These are phyloP conservation scores for Cichorium intybus DNA, from an alignment of 140 eudicot species.

Conservation along the genomic window DNA sequence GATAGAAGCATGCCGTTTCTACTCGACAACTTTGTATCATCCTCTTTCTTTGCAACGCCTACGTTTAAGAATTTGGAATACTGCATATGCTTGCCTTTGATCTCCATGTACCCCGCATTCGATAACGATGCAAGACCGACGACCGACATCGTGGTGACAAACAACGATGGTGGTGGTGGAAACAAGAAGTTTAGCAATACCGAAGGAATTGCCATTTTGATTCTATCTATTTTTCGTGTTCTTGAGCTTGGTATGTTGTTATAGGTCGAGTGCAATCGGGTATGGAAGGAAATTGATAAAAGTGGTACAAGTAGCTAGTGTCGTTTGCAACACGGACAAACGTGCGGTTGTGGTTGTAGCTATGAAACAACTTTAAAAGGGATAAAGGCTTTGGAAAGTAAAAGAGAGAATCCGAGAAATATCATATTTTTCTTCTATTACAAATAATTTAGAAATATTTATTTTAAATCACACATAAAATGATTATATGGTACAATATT, in stretches of 20 bases:
- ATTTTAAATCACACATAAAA: too few relatives aligned
- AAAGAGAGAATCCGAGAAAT: neutral
- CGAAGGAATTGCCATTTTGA: conserved; percentile 25
- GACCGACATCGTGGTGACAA: conserved; percentile 52
- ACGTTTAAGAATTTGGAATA: conserved; percentile 59
- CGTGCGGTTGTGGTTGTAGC: neutral
- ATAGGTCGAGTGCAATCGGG: neutral
- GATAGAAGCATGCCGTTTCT: conserved; percentile 50
- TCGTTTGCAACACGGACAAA: neutral
- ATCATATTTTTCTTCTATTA: neutral
- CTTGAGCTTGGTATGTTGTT: neutral
- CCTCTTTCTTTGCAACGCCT: conserved; percentile 12
- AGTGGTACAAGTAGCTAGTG: neutral
- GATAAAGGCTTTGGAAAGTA: neutral
- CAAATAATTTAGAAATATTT: neutral
- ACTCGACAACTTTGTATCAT: conserved; percentile 28
- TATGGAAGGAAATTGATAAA: neutral
- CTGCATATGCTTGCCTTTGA: conserved; percentile 55
- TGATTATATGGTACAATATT: neutral
- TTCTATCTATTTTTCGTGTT: neutral
- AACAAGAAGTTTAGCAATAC: conserved; percentile 35
- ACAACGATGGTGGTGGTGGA: conserved; percentile 54
- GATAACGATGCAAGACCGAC: conserved; percentile 33
- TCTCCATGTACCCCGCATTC: conserved; percentile 45
- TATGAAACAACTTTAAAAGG: neutral